Base-by-base conservation (phyloP, 1,284 basidiomycete species). In the Boletus smithii region DNA sequence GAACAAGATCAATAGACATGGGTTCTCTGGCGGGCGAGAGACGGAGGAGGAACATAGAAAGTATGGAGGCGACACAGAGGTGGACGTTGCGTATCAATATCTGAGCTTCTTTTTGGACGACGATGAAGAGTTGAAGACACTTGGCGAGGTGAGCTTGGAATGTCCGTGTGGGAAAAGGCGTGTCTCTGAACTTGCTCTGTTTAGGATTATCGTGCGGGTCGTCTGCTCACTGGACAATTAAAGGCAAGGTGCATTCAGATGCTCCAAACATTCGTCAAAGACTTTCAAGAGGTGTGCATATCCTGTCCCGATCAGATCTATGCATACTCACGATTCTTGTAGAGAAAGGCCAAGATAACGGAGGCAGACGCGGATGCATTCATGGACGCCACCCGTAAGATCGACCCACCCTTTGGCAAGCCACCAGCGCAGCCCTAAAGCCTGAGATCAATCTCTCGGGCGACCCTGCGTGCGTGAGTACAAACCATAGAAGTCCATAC, bases 31-130 rank as follows among this genome's bases (percentile, higher is more conserved):
- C 27, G 92, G 92, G 26, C 79, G 77, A 64, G 95, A 95, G 68
- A 95, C 92, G 10, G 85, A 94, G 64, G 95, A 98, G 69, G 91
- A 97, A 56, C 97, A 99, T 68, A 69, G 92, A 53, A 76, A 76
- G 60, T 69, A 90, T 20, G 97, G 97, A 5, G 97, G 97, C 1
- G 81, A 98, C 68, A 87, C 93, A 0, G 94, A 98, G 52, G 92
- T 99, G 29, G 97, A 99, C 69, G 91, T 99, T 49, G 80, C 89
- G 46, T 99, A 92, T 71, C 95, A 98, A 70, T 99, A 97, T 69
- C 68, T 99, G 54, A 81, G 83, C n/a, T 99, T 98, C 79, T 97
- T 99, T 70, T 73, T 97, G 63, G 95, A 98, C 4, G 91, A 97
- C 61, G 97, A 99, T 53, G 88, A 82, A 22, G 88, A 93, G 71